Conservation (phyloP, 257 asterid species). For the Petrea volubilis region DNA sequence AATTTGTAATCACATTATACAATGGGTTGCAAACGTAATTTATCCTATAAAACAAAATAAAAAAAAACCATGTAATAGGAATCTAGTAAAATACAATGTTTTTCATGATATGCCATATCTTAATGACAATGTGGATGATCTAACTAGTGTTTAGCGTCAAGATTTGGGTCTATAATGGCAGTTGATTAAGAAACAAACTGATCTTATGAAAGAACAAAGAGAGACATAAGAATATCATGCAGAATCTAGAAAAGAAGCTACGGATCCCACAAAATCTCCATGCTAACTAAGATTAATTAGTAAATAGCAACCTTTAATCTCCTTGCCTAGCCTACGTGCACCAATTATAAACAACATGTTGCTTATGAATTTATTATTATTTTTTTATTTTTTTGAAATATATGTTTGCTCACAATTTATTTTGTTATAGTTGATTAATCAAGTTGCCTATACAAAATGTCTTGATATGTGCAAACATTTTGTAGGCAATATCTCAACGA, state of each 20-base stretch:
- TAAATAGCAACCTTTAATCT: constrained; percentile 1
- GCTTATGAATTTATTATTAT: constrained; percentile 4
- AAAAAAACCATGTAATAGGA: too few species aligned
- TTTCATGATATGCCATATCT: not conserved
- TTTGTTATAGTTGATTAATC: not conserved
- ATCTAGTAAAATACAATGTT: too few species aligned
- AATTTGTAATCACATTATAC: too few species aligned
- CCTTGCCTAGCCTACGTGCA: not conserved
- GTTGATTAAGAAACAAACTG: constrained; percentile 29
- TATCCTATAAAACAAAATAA: too few species aligned
- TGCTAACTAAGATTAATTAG: constrained; percentile 14
- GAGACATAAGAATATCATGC: constrained; percentile 25
- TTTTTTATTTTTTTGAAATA: not conserved
- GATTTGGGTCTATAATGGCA: constrained; percentile 20
- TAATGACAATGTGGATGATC: not conserved
- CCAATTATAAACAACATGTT: constrained; percentile 13
- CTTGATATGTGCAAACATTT: not conserved
- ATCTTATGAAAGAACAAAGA: constrained; percentile 22
- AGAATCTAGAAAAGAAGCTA: constrained; percentile 38
- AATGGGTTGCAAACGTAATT: too few species aligned
- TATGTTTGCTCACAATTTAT: too few species aligned
- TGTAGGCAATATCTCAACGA: not conserved
- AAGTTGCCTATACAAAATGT: too few species aligned
- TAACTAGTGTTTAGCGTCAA: constrained; percentile 11
- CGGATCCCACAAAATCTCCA: constrained; percentile 45